phyloP scores from a whole-genome alignment of 2,329 filamentous ascomycete species.

The Xylaria sp. region DNA sequence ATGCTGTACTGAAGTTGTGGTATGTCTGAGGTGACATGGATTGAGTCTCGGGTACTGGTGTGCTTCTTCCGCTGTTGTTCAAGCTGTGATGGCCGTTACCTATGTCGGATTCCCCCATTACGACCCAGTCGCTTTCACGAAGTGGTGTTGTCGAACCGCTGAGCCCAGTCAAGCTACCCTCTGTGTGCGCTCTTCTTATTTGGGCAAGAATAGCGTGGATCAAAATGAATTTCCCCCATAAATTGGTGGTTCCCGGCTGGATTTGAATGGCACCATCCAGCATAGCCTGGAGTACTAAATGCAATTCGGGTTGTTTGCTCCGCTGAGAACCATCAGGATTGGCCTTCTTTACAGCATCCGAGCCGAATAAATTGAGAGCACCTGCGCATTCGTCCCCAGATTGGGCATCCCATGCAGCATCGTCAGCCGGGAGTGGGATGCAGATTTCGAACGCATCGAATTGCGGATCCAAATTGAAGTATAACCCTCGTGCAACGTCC shows the following conservation, averaged over 20 bases:
- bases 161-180: slow-evolving; percentile 53
- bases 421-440: slow-evolving; percentile 76
- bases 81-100: slow-evolving; percentile 57
- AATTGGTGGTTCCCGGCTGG: slow-evolving; percentile 73
- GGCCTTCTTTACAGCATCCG: slow-evolving; percentile 61
- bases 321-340: slow-evolving; percentile 73
- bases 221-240: slow-evolving; percentile 79
- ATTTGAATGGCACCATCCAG: slow-evolving; percentile 69
- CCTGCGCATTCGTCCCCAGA: slow-evolving; percentile 69
- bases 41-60: slow-evolving; percentile 56
- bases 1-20: slow-evolving; percentile 64
- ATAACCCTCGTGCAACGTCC: slow-evolving; percentile 74
- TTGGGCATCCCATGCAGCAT: slow-evolving; percentile 77
- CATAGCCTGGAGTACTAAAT: slow-evolving; percentile 69
- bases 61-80: slow-evolving; percentile 58
- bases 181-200: slow-evolving; percentile 60
- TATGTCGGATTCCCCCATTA: slow-evolving; percentile 55
- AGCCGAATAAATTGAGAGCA: slow-evolving; percentile 72
- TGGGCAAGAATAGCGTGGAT: slow-evolving; percentile 75
- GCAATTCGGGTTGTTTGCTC: slow-evolving; percentile 72
- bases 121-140: slow-evolving; percentile 69
- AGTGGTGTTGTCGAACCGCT: slow-evolving; percentile 65
- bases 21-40: slow-evolving; percentile 59
- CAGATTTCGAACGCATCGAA: slow-evolving; percentile 73
- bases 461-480: slow-evolving; percentile 74